phyloP scores from a whole-genome alignment of 805 yeast species.

The Ogataea saltuana region DNA sequence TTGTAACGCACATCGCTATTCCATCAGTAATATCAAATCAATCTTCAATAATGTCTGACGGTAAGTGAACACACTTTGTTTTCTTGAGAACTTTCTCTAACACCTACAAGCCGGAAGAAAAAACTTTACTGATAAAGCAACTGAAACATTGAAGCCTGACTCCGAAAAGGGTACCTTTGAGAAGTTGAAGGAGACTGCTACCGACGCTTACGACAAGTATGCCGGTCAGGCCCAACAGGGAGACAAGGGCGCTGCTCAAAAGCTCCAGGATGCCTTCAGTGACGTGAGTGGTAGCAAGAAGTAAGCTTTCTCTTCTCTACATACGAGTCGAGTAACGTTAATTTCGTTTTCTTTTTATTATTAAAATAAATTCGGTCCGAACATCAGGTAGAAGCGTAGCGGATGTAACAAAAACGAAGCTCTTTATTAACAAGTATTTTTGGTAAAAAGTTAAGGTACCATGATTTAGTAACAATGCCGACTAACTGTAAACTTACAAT shows the following conservation, averaged over 20 bases:
- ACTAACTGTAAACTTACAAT: conserved; percentile 8
- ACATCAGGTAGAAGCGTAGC: too few relatives aligned
- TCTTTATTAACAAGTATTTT: conserved; percentile 3
- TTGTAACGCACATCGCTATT: too few relatives aligned
- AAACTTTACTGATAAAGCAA: conserved; percentile 63
- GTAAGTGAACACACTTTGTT: too few relatives aligned
- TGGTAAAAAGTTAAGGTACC: too few relatives aligned
- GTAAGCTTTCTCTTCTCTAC: background rate
- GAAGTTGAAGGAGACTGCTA: conserved; percentile 68
- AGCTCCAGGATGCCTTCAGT: conserved; percentile 65
- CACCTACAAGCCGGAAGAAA: conserved; percentile 60
- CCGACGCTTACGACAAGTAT: conserved; percentile 65
- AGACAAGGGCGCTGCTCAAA: conserved; percentile 70
- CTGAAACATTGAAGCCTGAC: conserved; percentile 72
- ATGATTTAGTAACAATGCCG: background rate
- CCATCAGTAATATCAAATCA: too few relatives aligned
- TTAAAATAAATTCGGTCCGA: too few relatives aligned
- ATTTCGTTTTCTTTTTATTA: too few relatives aligned
- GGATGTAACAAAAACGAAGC: background rate
- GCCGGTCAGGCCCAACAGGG: conserved; percentile 61
- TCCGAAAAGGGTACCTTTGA: conserved; percentile 62
- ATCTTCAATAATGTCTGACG: conserved; percentile 29
- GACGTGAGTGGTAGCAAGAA: conserved; percentile 40
- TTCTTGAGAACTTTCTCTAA: too few relatives aligned
- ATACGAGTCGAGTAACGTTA: background rate